Evolutionary conservation across 2,329 filamentous ascomycete species (phyloP).

Genomic region (Ustilaginoidea virens): DNA sequence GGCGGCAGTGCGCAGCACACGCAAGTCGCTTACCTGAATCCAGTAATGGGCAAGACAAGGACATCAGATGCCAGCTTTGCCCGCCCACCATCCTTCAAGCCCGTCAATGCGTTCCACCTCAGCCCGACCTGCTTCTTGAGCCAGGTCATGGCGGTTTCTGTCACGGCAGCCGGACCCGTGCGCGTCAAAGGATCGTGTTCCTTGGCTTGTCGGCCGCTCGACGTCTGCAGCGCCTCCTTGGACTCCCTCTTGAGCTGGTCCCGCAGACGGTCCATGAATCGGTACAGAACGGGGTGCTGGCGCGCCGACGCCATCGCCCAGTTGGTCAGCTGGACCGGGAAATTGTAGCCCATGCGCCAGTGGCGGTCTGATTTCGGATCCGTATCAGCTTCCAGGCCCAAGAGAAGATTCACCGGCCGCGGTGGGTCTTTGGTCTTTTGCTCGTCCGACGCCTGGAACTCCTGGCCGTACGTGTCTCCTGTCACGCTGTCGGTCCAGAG

Average conservation of each 20-base stretch:
- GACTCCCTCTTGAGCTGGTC: constrained; percentile 5
- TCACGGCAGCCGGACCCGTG: constrained; percentile 12
- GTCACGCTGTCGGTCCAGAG: constrained; percentile 9
- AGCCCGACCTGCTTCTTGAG: constrained; percentile 8
- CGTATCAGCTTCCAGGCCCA: constrained; percentile 11
- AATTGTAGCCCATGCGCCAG: constrained; percentile 13
- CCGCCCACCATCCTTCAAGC: constrained; percentile 9
- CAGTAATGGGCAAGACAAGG: constrained; percentile 10
- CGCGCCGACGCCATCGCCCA: constrained; percentile 12
- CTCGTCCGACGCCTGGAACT: background rate
- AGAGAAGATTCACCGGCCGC: constrained; percentile 10
- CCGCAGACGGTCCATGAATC: constrained; percentile 9
- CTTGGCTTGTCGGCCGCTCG: background rate
- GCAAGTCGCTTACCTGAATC: constrained; percentile 11
- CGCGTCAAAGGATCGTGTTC: constrained; percentile 9
- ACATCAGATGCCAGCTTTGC: constrained; percentile 9
- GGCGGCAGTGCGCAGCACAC: too few species aligned
- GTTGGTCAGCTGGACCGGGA: constrained; percentile 11
- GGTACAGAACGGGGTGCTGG: constrained; percentile 8
- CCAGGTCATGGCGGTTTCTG: constrained; percentile 8
- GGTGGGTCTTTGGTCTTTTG: background rate
- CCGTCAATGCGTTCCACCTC: constrained; percentile 11
- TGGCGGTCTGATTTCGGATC: constrained; percentile 9
- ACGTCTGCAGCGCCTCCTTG: constrained; percentile 2
- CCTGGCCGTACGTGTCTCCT: constrained; percentile 6